A percentile compares a stretch with the other conserved stretches of the same genome.
phyloP scores from a whole-genome alignment of 768 basidiomycete genomes.

The Clathrus columnatus region DNA sequence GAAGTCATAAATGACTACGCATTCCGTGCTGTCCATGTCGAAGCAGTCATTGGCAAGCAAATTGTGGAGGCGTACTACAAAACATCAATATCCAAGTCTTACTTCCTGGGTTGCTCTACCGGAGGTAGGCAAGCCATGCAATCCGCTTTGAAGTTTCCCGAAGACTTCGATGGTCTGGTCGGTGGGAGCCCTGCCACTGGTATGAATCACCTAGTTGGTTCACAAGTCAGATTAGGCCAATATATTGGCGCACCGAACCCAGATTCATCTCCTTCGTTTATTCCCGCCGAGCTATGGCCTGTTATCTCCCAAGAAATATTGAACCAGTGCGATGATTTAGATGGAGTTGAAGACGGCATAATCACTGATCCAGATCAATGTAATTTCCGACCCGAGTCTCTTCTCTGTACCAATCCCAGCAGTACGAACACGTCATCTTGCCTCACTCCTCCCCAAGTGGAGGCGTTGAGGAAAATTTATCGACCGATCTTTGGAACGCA shows the following conservation, averaged over 20 bases:
- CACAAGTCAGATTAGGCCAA: conserved; percentile 11
- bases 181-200: conserved; percentile 25
- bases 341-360: conserved; percentile 24
- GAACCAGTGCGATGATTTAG: conserved; percentile 25
- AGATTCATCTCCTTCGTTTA: conserved; percentile 16
- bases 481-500: conserved; percentile 20
- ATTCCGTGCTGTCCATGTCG: conserved; percentile 22
- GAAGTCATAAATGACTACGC: conserved; percentile 24
- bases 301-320: conserved; percentile 24
- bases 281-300: conserved; percentile 20
- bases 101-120: conserved; percentile 24
- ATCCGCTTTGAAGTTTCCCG: conserved; percentile 20
- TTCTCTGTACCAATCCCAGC: background rate
- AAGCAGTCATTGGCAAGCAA: conserved; percentile 20
- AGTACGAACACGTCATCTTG: conserved; percentile 13
- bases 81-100: conserved; percentile 17
- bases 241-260: conserved; percentile 13
- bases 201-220: conserved; percentile 16
- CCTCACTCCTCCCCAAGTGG: conserved; percentile 20
- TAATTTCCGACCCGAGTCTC: conserved; percentile 18
- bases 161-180: conserved; percentile 27
- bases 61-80: conserved; percentile 22
- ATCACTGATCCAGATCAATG: conserved; percentile 22
- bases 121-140: conserved; percentile 25
- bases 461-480: conserved; percentile 21